A percentile compares a stretch with the other conserved stretches of the same genome.
Evolutionary conservation across 345 rosid genomes (phyloP).

Genomic region (Barbarea vulgaris): DNA sequence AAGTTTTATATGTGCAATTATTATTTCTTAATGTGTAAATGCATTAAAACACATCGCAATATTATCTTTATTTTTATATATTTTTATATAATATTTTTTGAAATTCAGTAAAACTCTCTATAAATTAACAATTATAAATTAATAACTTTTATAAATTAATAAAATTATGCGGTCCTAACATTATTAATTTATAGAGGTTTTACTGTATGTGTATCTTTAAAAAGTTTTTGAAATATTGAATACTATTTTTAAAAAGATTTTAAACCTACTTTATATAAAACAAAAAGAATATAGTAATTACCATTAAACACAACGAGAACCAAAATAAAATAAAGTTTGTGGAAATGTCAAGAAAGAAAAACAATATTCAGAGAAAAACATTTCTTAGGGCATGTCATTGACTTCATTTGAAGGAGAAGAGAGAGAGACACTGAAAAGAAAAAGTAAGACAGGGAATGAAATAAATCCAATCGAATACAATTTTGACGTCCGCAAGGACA

Average conservation of each 20-base stretch:
- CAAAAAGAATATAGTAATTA: background rate
- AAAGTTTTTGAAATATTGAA: background rate
- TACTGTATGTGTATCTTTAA: background rate
- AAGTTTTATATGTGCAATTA: no score
- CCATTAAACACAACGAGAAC: background rate
- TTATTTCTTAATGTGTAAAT: no score
- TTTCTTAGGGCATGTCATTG: constrained; percentile 45
- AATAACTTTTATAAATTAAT: no score
- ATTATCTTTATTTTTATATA: no score
- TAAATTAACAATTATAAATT: no score
- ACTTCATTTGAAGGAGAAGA: constrained; percentile 49
- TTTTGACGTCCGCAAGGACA: constrained; percentile 98
- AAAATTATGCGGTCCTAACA: no score
- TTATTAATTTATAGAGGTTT: no score
- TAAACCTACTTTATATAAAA: background rate
- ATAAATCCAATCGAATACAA: constrained; percentile 73
- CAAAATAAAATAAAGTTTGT: background rate
- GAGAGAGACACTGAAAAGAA: constrained; percentile 35
- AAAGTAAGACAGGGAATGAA: constrained; percentile 50
- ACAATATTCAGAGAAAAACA: background rate
- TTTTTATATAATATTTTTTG: no score
- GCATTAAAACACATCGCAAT: no score
- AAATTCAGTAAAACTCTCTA: no score
- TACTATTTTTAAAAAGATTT: no score
- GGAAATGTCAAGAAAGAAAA: background rate